A percentile compares a stretch with the other conserved stretches of the same genome.
These are phyloP conservation scores for Sugiyamaella chiloensis DNA, from an alignment of 805 yeast species.

Conservation along the genomic window DNA sequence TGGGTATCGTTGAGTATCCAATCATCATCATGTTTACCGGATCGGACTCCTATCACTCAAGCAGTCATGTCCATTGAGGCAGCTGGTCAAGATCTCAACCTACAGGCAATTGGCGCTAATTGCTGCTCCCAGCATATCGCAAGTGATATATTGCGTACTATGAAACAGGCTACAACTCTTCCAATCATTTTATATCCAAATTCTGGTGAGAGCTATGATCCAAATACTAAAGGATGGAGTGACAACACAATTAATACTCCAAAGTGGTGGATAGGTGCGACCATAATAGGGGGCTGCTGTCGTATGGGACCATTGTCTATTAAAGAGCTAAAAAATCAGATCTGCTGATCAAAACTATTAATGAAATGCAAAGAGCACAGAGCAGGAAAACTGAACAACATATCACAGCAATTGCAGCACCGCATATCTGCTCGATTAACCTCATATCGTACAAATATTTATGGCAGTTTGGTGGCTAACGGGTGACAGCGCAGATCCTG, in stretches of 20 bases:
- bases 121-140: constrained; percentile 54
- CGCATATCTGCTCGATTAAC: too few relatives aligned
- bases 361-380: too few relatives aligned
- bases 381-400: too few relatives aligned
- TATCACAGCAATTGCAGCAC: too few relatives aligned
- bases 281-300: neutral
- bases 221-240: constrained; percentile 43
- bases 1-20: constrained; percentile 49
- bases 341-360: too few relatives aligned
- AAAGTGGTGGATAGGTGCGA: neutral
- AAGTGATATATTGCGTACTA: constrained; percentile 37
- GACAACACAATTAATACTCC: constrained; percentile 2
- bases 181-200: constrained; percentile 68
- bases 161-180: constrained; percentile 27
- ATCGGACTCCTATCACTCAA: constrained; percentile 43
- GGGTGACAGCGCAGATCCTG: too few relatives aligned
- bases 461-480: too few relatives aligned
- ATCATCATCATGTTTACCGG: constrained; percentile 41
- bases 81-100: constrained; percentile 22
- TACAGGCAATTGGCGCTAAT: constrained; percentile 60
- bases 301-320: too few relatives aligned
- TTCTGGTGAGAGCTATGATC: constrained; percentile 66
- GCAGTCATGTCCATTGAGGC: constrained; percentile 25
- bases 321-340: too few relatives aligned
- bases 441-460: too few relatives aligned